phyloP scores from a whole-genome alignment of 2,329 filamentous ascomycete species.

The Botrytis squamosa region DNA sequence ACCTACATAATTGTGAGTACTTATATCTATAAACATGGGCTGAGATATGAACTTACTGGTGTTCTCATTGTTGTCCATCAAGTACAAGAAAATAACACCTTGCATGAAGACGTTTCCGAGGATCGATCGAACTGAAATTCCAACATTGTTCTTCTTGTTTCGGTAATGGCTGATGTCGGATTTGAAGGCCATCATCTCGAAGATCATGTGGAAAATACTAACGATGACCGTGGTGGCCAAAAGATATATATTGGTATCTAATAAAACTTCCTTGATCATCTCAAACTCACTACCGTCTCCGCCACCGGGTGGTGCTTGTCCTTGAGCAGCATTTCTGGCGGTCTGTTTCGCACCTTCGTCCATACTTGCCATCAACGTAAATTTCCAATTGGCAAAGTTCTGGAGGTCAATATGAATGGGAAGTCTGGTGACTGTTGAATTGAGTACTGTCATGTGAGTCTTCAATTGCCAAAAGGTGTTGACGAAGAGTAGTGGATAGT shows the following conservation, averaged over 20 bases:
- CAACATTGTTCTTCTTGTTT: slow-evolving; percentile 99
- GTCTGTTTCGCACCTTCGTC: slow-evolving; percentile 86
- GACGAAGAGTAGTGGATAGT: slow-evolving; percentile 83
- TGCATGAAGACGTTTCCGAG: slow-evolving; percentile 99
- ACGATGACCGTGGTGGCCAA: slow-evolving; percentile 81
- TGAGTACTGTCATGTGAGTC: slow-evolving; percentile 86
- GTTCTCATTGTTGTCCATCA: slow-evolving; percentile 95
- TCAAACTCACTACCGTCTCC: slow-evolving; percentile 94
- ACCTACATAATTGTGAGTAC: slow-evolving; percentile 38
- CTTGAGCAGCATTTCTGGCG: slow-evolving; percentile 70
- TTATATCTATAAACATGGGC: slow-evolving; percentile 1
- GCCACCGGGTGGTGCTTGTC: slow-evolving; percentile 56
- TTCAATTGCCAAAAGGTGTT: slow-evolving; percentile 98
- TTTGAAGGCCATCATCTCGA: slow-evolving; percentile 95
- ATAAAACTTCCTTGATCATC: slow-evolving; percentile 91
- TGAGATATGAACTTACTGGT: slow-evolving; percentile 52
- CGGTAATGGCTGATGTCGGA: slow-evolving; percentile 97
- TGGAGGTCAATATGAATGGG: slow-evolving; percentile 81
- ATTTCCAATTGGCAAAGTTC: slow-evolving; percentile 86
- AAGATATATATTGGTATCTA: slow-evolving; percentile 92
- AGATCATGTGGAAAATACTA: slow-evolving; percentile 86
- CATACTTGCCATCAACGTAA: slow-evolving; percentile 77
- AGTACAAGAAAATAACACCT: slow-evolving; percentile 88
- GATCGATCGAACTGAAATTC: slow-evolving; percentile 93
- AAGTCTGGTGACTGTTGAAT: slow-evolving; percentile 79